These are phyloP conservation scores for Theobroma cacao DNA, from an alignment of 345 rosid species.

Conservation along the genomic window DNA sequence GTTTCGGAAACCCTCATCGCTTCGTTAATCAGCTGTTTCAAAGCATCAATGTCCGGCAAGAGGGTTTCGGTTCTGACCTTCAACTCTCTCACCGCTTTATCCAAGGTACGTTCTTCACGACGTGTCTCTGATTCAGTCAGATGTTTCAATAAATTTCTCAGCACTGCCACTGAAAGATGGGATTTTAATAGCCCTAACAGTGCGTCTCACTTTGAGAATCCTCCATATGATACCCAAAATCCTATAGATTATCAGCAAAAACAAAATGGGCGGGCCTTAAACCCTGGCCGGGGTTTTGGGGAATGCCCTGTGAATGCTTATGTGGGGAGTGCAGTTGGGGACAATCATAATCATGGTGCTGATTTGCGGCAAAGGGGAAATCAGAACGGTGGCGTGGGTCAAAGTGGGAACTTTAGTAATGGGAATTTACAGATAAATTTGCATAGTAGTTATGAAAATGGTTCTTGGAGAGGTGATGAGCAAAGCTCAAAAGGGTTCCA, in stretches of 20 bases:
- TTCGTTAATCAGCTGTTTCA: neutral
- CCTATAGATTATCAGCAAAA: slow-evolving; percentile 17
- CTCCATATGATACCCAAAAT: slow-evolving; percentile 14
- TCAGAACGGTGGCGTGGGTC: slow-evolving; percentile 15
- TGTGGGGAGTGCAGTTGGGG: slow-evolving; percentile 13
- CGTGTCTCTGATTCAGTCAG: slow-evolving; percentile 22
- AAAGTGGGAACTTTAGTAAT: slow-evolving; percentile 20
- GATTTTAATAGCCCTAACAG: slow-evolving; percentile 29
- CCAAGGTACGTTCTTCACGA: slow-evolving; percentile 31
- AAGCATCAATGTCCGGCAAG: slow-evolving; percentile 40
- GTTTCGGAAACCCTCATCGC: neutral
- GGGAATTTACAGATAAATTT: neutral
- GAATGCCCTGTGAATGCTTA: neutral
- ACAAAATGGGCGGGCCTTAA: slow-evolving; percentile 2
- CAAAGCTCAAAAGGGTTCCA: slow-evolving; percentile 8
- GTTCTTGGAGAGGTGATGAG: neutral
- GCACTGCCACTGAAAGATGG: slow-evolving; percentile 51
- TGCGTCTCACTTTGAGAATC: slow-evolving; percentile 10
- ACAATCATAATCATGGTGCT: slow-evolving; percentile 3
- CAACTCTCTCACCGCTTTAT: slow-evolving; percentile 25
- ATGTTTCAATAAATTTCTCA: slow-evolving; percentile 20
- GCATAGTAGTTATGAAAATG: neutral
- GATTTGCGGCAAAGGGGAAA: slow-evolving; percentile 17
- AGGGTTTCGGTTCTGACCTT: slow-evolving; percentile 27
- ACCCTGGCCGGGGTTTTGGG: slow-evolving; percentile 17